These are phyloP conservation scores for Amanita muscaria DNA, from an alignment of 768 basidiomycete genomes.

Conservation along the genomic window DNA sequence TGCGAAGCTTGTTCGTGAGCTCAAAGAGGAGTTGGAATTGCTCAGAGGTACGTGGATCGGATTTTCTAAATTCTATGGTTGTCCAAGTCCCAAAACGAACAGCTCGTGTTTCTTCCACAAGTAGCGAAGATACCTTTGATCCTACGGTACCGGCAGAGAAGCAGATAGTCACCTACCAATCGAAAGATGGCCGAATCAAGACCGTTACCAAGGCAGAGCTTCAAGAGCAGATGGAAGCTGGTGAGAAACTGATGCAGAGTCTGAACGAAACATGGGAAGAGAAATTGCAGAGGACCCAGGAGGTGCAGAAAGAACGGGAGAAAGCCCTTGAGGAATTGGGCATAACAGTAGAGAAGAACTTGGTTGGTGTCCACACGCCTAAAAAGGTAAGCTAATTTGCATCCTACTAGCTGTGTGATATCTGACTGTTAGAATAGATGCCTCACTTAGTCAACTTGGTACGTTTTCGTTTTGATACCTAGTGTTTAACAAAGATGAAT, in stretches of 20 bases:
- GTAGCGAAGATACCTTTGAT: slow-evolving; percentile 73
- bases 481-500: slow-evolving; percentile 1
- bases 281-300: slow-evolving; percentile 83
- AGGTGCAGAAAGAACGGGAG: slow-evolving; percentile 95
- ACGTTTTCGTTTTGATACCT: slow-evolving; percentile 25
- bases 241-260: slow-evolving; percentile 91
- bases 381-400: slow-evolving; percentile 65
- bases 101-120: slow-evolving; percentile 69
- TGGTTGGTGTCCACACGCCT: slow-evolving; percentile 95
- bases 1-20: slow-evolving; percentile 95
- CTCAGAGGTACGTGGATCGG: slow-evolving; percentile 58
- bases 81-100: slow-evolving; percentile 11
- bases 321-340: slow-evolving; percentile 96
- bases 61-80: slow-evolving; percentile 13
- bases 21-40: slow-evolving; percentile 95
- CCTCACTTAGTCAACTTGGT: slow-evolving; percentile 92
- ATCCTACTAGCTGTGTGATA: slow-evolving; percentile 7
- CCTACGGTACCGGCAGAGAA: slow-evolving; percentile 84
- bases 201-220: slow-evolving; percentile 96
- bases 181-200: slow-evolving; percentile 88
- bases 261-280: slow-evolving; percentile 96
- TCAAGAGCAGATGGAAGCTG: slow-evolving; percentile 92
- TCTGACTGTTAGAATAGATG: slow-evolving; percentile 45
- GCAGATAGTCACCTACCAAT: slow-evolving; percentile 92
- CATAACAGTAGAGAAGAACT: slow-evolving; percentile 94